Conservation (phyloP, 306 rosid genomes). For the Argentina anserina region DNA sequence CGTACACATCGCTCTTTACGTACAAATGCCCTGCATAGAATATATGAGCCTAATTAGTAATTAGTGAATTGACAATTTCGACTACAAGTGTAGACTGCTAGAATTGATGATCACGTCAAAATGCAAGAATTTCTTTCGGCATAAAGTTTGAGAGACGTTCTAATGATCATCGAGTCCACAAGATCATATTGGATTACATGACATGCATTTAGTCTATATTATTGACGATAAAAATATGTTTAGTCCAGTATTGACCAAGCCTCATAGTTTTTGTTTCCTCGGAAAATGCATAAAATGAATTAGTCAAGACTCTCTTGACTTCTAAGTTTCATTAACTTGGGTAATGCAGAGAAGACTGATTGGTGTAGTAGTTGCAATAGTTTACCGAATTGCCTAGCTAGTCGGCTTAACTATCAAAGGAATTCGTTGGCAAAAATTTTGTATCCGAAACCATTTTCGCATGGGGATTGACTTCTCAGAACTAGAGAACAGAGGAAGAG, state of each 20-base stretch:
- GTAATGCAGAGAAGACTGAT: neutral
- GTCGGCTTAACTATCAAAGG: no score
- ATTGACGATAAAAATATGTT: no score
- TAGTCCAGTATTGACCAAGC: neutral
- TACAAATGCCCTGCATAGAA: constrained; percentile 65
- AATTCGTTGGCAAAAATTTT: no score
- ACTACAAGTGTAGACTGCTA: neutral
- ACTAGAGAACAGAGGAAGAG: no score
- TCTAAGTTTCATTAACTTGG: neutral
- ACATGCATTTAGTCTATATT: no score
- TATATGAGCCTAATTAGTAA: neutral
- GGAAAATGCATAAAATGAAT: neutral
- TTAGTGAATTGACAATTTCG: neutral
- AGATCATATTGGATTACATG: neutral
- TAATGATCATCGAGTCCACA: neutral
- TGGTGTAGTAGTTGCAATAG: neutral
- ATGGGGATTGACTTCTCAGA: no score
- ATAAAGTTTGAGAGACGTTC: neutral
- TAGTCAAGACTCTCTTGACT: neutral
- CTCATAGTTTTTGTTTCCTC: neutral
- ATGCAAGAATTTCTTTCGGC: neutral
- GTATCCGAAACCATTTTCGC: no score
- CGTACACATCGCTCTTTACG: constrained; percentile 79
- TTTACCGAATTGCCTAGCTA: no score
- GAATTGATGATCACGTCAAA: neutral